A percentile compares a stretch with the other conserved stretches of the same genome.
Evolutionary conservation across 2,329 filamentous ascomycete genomes (phyloP).

Genomic region (Fusarium oxysporum): DNA sequence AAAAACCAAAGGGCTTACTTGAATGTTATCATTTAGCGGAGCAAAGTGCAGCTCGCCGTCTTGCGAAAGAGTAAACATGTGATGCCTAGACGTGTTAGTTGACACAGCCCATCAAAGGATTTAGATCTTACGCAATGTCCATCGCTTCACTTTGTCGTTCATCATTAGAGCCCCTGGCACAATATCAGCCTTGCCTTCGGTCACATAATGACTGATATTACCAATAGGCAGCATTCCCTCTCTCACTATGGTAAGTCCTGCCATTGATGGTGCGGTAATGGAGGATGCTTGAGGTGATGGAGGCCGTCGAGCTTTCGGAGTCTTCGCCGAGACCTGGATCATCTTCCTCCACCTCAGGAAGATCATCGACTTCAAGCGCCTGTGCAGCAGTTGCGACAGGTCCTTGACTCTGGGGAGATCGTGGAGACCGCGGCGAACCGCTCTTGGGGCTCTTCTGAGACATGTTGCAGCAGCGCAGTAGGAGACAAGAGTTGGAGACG

Average conservation of each 20-base stretch:
- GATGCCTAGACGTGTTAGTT: background rate
- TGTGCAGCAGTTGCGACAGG: background rate
- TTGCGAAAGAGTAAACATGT: conserved; percentile 21
- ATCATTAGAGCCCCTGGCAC: conserved; percentile 10
- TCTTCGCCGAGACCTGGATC: conserved; percentile 16
- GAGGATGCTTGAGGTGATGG: conserved; percentile 19
- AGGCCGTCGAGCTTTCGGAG: conserved; percentile 12
- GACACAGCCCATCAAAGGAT: accelerated
- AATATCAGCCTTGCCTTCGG: background rate
- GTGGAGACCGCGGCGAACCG: background rate
- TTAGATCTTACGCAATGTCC: conserved; percentile 10
- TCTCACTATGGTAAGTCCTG: conserved; percentile 16
- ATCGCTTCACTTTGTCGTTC: conserved; percentile 21
- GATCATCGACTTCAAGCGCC: conserved; percentile 8
- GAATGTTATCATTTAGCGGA: background rate
- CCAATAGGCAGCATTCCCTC: conserved; percentile 24
- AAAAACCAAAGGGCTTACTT: background rate
- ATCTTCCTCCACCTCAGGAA: background rate
- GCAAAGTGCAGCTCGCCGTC: conserved; percentile 14
- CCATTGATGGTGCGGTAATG: conserved; percentile 23
- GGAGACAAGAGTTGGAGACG: background rate
- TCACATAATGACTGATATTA: background rate
- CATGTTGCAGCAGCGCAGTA: background rate
- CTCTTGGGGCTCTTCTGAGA: conserved; percentile 6
- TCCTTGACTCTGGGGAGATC: background rate